Evolutionary conservation across 495 filamentous ascomycete genomes (phyloP).

Genomic region (Elasticomyces elasticus): DNA sequence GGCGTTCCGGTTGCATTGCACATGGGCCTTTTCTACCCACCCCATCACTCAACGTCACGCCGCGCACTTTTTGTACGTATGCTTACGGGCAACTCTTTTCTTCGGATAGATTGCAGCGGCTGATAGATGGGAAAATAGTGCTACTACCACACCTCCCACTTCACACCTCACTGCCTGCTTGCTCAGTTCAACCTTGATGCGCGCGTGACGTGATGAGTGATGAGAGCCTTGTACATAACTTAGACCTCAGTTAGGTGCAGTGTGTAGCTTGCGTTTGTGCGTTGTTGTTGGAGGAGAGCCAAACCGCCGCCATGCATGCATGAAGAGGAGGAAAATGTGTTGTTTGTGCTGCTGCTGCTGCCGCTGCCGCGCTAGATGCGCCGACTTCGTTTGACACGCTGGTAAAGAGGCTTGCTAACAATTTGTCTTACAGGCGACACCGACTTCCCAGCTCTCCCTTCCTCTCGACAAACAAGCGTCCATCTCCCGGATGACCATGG

Average conservation of each 20-base stretch:
- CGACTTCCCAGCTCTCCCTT: constrained; percentile 12
- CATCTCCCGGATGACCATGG: neutral
- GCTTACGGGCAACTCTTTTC: neutral
- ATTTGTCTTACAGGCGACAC: constrained; percentile 8
- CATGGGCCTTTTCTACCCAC: neutral
- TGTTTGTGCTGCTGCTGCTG: too few relatives aligned
- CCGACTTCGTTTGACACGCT: neutral
- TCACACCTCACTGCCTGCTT: neutral
- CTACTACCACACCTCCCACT: neutral
- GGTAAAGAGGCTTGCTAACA: neutral
- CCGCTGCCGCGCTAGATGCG: too few relatives aligned
- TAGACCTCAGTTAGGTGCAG: neutral
- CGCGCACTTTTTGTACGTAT: constrained; percentile 11
- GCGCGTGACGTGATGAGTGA: neutral
- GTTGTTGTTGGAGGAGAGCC: too few relatives aligned
- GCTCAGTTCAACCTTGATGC: neutral
- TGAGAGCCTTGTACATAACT: neutral
- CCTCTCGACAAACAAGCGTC: constrained; percentile 11
- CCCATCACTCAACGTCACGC: neutral
- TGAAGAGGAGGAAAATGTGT: neutral
- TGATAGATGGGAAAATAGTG: constrained; percentile 17
- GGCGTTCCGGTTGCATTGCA: neutral
- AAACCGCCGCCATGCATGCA: neutral
- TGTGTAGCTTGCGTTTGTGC: too few relatives aligned
- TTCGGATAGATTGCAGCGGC: constrained; percentile 10